Percentiles rank a stretch among this genome's conserved stretches.
Conservation (phyloP, 345 rosid species). For the Lepidium aucheri region DNA sequence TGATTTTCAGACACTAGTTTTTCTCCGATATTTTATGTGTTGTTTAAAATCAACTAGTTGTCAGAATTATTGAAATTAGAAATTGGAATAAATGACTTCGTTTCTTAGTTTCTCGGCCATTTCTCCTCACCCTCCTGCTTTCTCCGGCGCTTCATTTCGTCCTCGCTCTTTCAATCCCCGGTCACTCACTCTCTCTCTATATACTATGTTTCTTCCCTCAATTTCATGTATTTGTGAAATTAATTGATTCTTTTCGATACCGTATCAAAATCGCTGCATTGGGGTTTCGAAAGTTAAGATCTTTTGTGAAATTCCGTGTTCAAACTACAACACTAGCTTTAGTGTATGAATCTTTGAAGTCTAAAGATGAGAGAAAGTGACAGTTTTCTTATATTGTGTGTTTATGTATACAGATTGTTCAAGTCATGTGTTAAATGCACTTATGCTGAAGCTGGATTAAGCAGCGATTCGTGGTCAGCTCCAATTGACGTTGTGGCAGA, state of each 20-base stretch:
- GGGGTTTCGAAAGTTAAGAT: neutral
- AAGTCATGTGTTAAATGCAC: slow-evolving; percentile 54
- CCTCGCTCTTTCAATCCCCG: slow-evolving; percentile 27
- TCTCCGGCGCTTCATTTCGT: slow-evolving; percentile 24
- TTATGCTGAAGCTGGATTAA: slow-evolving; percentile 44
- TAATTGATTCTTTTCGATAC: neutral
- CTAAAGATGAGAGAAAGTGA: neutral
- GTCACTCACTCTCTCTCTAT: slow-evolving; percentile 14
- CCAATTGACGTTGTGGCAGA: slow-evolving; percentile 79
- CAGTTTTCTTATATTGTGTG: neutral
- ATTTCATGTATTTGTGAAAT: neutral
- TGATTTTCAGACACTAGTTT: slow-evolving; percentile 14
- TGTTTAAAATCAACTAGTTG: neutral
- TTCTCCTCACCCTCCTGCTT: slow-evolving; percentile 20
- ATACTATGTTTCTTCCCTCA: neutral
- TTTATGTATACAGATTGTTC: slow-evolving; percentile 33
- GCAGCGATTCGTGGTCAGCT: slow-evolving; percentile 36
- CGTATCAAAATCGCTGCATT: neutral
- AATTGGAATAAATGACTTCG: slow-evolving; percentile 21
- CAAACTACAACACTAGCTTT: neutral
- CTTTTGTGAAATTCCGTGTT: neutral
- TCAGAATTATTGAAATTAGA: neutral
- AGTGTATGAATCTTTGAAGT: neutral
- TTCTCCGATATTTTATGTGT: neutral
- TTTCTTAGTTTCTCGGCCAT: slow-evolving; percentile 16